These are phyloP conservation scores for Podaxis sp. DNA, from an alignment of 768 basidiomycete genomes.

Conservation along the genomic window DNA sequence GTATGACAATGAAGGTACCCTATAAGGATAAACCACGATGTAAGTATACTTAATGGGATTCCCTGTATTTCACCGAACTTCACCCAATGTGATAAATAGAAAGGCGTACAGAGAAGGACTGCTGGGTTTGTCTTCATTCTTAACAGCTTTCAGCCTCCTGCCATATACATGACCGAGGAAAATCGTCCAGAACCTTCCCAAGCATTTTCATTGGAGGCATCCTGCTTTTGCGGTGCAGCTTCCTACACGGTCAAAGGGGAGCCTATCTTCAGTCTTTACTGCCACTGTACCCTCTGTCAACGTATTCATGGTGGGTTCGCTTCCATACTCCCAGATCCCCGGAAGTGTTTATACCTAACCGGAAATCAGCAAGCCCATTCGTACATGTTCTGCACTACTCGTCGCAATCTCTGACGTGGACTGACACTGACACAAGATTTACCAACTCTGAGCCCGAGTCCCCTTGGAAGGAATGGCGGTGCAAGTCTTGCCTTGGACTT, in stretches of 20 bases:
- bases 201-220: background rate
- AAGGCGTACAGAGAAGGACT: background rate
- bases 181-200: background rate
- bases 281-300: background rate
- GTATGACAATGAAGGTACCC: too few relatives aligned
- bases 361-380: background rate
- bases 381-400: background rate
- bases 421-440: background rate
- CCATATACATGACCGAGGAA: background rate
- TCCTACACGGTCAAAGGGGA: background rate
- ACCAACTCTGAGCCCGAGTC: background rate
- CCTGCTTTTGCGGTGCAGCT: background rate
- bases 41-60: too few relatives aligned
- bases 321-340: background rate
- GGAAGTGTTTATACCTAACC: background rate
- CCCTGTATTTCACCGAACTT: too few relatives aligned
- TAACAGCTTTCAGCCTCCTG: background rate
- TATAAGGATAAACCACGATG: too few relatives aligned
- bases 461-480: background rate
- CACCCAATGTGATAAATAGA: background rate
- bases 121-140: background rate
- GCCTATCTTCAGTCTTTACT: background rate
- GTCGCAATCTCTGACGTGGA: background rate
- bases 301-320: background rate
- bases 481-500: background rate